Conservation (phyloP, 345 rosid genomes). For the Geranium brycei region DNA sequence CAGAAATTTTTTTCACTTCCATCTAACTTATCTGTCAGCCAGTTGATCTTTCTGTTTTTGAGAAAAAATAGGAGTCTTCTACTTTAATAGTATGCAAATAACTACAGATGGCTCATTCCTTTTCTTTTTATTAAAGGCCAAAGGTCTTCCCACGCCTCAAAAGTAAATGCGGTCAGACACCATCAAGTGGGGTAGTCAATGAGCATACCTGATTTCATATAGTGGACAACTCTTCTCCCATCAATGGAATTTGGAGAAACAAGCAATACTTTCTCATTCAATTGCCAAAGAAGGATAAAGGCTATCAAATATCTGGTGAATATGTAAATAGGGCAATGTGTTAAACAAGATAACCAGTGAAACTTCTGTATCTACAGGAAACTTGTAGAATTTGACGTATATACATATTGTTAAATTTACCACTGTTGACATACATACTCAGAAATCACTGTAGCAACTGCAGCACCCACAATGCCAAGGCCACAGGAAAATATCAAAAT, state of each 20-base stretch:
- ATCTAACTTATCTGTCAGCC: background rate
- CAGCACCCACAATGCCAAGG: slow-evolving; percentile 79
- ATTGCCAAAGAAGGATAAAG: slow-evolving; percentile 63
- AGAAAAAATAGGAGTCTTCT: background rate
- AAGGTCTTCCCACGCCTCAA: no score
- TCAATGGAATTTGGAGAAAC: slow-evolving; percentile 51
- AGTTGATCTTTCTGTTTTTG: background rate
- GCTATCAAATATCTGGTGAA: slow-evolving; percentile 67
- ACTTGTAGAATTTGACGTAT: slow-evolving; percentile 4
- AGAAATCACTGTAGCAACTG: slow-evolving; percentile 82
- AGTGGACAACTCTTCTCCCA: slow-evolving; percentile 38
- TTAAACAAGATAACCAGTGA: slow-evolving; percentile 6
- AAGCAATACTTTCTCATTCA: slow-evolving; percentile 56
- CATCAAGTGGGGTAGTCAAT: background rate
- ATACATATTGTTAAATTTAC: slow-evolving; percentile 34
- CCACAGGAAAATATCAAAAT: slow-evolving; percentile 58
- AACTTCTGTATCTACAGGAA: slow-evolving; percentile 4
- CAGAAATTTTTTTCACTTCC: background rate
- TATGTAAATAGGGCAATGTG: background rate
- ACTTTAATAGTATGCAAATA: background rate
- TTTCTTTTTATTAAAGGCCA: background rate
- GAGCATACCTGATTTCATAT: slow-evolving; percentile 67
- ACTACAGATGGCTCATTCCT: background rate
- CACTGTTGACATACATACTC: slow-evolving; percentile 85
- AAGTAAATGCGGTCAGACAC: background rate